Base-by-base conservation (phyloP, 164 flowering plant species). In the Cinnamomum chago region DNA sequence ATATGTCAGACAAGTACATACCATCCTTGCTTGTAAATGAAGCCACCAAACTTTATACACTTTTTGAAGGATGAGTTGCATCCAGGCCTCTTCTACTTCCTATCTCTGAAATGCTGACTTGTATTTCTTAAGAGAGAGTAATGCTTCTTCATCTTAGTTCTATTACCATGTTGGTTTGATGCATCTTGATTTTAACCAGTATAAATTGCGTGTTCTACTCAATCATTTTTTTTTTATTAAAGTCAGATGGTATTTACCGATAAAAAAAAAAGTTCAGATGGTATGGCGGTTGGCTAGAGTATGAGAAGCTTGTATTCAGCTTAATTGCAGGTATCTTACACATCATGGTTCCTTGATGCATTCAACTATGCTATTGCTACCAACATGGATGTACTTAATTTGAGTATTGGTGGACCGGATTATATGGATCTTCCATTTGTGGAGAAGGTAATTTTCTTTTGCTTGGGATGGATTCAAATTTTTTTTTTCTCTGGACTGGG, bases 321-420 rank as follows among this genome's bases (percentile, higher is more conserved):
- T 80, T 79, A 81, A 71, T 84, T 94, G 94, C 99, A 96, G 99
- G 97, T 96, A 76, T 96, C 99, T 47, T 96, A 96, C 84, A 93
- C 99, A 51, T 96, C 99, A 68, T 96, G 99, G 99, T 96, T 96
- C 81, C 97, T 96, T 85, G 99, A 96, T 84, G 99, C 99, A 50
- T 96, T 96, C 85, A 96, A 93, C 79, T 96, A 96, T 87, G 99
- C 99, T 18, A 96, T 96, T 76, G 97, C 94, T 73, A 94, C 88
- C 75, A 80, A 91, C 76, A 90, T 95, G 93, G 99, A 93, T 84
- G 99, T 95, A 78, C 84, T 95, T 62, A 95, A 95, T 84, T 82
- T 95, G 89, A 95, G 99, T 77, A 95, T 95, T 22, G 99, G 99
- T 52, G 99, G 99, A 72, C 99, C 99, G 77, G 99, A 95, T 88